Base-by-base conservation (phyloP, 345 rosid species). In the Pistacia vera region DNA sequence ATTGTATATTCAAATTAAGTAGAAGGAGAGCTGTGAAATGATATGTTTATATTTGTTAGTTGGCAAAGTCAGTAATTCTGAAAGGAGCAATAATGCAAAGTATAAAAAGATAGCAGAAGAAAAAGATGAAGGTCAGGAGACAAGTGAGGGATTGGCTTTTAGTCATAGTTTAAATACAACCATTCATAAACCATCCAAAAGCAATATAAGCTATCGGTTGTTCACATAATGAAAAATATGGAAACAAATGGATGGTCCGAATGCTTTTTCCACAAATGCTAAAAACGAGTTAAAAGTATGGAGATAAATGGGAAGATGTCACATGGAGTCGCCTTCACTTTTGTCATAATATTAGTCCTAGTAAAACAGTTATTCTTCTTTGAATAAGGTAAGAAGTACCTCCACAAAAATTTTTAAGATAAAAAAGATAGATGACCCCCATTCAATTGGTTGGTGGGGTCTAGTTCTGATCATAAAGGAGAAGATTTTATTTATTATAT, bases 241-340 rank as follows among this genome's bases (percentile, higher is more conserved):
- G 57, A 66, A 75, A 75, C 44, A 28, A 57, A 57, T 75, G 44
- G 66, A 66, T 66, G 66, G 5, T 35, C 57, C 64, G 41, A 54
- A 56, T 66, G 72, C 78, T 67, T 44, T 72, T 57, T 58, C 78
- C 9, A 3, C 35, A 16, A 41, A 28, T 66, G 46, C 72, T 44
- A 66, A 11, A 75, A 28, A 59, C 57, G 48, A 38, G 11, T 65
- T 16, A 22, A 25, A 56, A 74, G 62, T 65, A 54, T 35, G 25
- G 11, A n/a, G n/a, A 62, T 71, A 51, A 63, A 46, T 25, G 55
- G 69, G 46, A 44, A 64, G 54, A 51, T 65, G 57, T 75, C 71
- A 52, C 79, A 59, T 75, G 73, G 60, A 52, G 68, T 70, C 35
- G 35, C 66, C 51, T 61, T 74, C 60, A 74, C 65, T 66, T 79